Base-by-base conservation (phyloP, 306 rosid genomes). In the Vicia faba region DNA sequence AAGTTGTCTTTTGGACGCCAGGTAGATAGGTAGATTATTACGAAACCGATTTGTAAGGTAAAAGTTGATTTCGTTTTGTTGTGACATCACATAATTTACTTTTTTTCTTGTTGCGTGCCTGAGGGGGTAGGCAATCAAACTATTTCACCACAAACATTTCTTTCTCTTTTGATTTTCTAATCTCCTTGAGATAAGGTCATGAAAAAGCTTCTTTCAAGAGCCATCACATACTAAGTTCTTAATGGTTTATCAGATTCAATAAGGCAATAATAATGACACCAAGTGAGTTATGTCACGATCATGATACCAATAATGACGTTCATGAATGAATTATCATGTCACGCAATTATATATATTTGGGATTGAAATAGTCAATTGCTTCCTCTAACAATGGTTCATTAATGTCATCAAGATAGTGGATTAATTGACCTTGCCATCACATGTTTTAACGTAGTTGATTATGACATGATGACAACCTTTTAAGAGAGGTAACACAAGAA, bases 111-210 rank as follows among this genome's bases (percentile, higher is more conserved):
- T 60, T 57, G 61, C 29, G 53, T 48, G 59, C 41, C 51, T 1
- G 1, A 19, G 5, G 13, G 65, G 69, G 54, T 38, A 71, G 53
- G 41, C 61, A 63, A 54, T 41, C 5, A 28, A 9, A 13, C 45
- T 18, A 57, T 29, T 14, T 18, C 41, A 28, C 69, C 62, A 0
- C 75, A 61, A 4, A 55, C 16, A 61, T 64, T 62, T 72, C 38
- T 61, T 58, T 71, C 70, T 28, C 46, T 71, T 51, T 14, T 18
- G 69, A 61, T 13, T 44, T 19, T 56, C 26, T 33, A 19, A 3
- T 46, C n/a, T 44, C 28, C 0, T 64, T n/a, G 6, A 64, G 78
- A 65, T 66, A 58, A 56, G 78, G 44, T 23, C 73, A 0, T 66
- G 61, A 48, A 54, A 48, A 54, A 61, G 54, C 13, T 50, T 50